A percentile compares a stretch with the other conserved stretches of the same genome.
Evolutionary conservation across 179 eudicot genomes (phyloP).

Genomic region (Camellia oleifera): DNA sequence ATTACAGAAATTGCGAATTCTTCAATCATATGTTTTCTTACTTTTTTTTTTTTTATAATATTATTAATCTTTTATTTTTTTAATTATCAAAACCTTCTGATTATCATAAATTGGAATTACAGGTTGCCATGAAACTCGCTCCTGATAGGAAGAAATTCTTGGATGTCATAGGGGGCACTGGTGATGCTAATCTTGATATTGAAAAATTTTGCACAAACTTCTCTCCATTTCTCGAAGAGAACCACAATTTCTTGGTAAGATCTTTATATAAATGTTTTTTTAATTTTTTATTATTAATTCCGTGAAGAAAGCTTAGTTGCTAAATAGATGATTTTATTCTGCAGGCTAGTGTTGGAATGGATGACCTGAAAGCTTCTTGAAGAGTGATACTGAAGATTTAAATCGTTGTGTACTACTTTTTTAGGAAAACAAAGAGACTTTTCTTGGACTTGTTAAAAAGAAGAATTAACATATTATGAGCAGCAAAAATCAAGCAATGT

Average conservation of each 20-base stretch:
- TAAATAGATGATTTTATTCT: conserved; percentile 14
- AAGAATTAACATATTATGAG: not conserved
- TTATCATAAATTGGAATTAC: conserved; percentile 10
- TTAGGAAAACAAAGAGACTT: not conserved
- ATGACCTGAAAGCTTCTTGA: conserved; percentile 71
- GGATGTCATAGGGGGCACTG: conserved; percentile 56
- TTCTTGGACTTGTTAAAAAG: not conserved
- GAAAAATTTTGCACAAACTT: conserved; percentile 63
- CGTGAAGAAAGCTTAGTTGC: not conserved
- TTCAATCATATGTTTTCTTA: not conserved
- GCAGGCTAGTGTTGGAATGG: conserved; percentile 80
- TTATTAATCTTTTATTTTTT: not conserved
- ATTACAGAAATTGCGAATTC: not conserved
- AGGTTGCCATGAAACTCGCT: conserved; percentile 86
- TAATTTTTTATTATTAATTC: not conserved
- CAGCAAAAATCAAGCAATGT: not conserved
- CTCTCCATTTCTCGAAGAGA: conserved; percentile 74
- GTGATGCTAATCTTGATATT: conserved; percentile 56
- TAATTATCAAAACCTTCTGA: not conserved
- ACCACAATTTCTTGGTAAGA: conserved; percentile 87
- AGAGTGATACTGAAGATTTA: not conserved
- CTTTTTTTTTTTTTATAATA: too few species aligned
- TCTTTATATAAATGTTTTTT: not conserved
- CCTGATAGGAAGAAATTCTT: conserved; percentile 89
- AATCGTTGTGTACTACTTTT: not conserved